Evolutionary conservation across 495 filamentous ascomycete genomes (phyloP).

Genomic region (Aspergillus heteromorphus): DNA sequence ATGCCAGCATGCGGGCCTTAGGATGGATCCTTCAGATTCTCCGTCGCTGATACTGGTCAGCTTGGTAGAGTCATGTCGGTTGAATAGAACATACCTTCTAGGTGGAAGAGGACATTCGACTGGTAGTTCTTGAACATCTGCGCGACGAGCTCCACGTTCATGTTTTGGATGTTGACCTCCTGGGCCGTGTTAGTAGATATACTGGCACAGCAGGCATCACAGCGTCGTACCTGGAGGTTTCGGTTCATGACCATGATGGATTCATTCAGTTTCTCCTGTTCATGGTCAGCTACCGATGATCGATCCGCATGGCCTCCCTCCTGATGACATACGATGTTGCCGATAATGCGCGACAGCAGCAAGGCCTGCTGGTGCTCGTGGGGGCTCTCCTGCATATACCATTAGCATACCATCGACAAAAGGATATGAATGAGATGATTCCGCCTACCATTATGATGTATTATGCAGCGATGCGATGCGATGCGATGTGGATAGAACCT

Average conservation of each 20-base stretch:
- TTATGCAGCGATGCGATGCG: too few relatives aligned
- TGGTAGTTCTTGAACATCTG: conserved; percentile 99
- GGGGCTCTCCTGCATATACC: conserved; percentile 69
- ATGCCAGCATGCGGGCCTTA: too few relatives aligned
- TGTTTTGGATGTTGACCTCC: conserved; percentile 97
- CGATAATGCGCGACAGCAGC: conserved; percentile 90
- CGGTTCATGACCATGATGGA: conserved; percentile 88
- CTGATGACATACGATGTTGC: conserved; percentile 70
- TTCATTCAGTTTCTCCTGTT: conserved; percentile 95
- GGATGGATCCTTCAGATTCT: conserved; percentile 74
- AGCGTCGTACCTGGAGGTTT: conserved; percentile 63
- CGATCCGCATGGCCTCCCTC: background rate
- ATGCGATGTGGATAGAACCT: background rate
- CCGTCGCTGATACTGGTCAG: conserved; percentile 57
- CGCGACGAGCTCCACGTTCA: conserved; percentile 95
- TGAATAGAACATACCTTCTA: conserved; percentile 66
- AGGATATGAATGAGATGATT: background rate
- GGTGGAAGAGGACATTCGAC: conserved; percentile 93
- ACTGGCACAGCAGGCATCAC: background rate
- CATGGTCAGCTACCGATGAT: conserved; percentile 6
- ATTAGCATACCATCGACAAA: background rate
- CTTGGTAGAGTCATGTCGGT: background rate
- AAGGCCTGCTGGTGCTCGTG: conserved; percentile 97
- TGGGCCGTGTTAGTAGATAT: conserved; percentile 25
- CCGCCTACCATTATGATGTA: conserved; percentile 15